Base-by-base conservation (phyloP, 2,329 filamentous ascomycete genomes). In the Diaporthe vexans region DNA sequence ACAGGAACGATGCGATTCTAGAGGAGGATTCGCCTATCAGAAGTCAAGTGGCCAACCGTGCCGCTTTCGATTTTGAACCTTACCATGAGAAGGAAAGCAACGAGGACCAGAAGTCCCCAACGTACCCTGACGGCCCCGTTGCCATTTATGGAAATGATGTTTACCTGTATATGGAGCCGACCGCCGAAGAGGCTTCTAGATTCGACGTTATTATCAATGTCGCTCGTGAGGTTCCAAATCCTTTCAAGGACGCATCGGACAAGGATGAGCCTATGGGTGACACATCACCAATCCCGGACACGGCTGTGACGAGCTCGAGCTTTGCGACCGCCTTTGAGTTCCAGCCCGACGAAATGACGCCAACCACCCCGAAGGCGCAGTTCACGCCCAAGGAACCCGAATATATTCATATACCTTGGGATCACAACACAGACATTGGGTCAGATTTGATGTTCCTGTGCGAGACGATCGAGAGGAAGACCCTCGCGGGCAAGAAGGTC, bases 151-250 rank as follows among this genome's bases (percentile, higher is more conserved):
- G 91, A 71, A 92, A 94, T 74, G 90, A 92, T 58, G 91, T 97
- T 10, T 95, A 92, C 80, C 87, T 97, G 0, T 97, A 95, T 79
- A 86, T 94, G 54, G 94, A 97, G 81, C 94, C 94, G 0, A 94
- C 92, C 0, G 92, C 92, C 0, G 92, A 95, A 54, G 93, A 95
- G 81, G 94, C 94, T 3, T 88, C 92, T 15, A 88, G 90, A 46
- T 97, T 95, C 77, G 94, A 97, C 78, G 92, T 96, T 3, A 91
- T 97, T 24, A 91, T 97, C 80, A 97, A 97, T 77, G 94, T 96
- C 9, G 94, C 94, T 1, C 92, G 93, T 74, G 94, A 97, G 82
- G 94, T 97, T 2, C 88, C 88, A 73, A 95, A 97, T 79, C 94
- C 94, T 0, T 95, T 96, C 79, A 84, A 84, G 76, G 81, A 78